Conservation (phyloP, 2,329 filamentous ascomycete species). For the Aschersonia sp. region DNA sequence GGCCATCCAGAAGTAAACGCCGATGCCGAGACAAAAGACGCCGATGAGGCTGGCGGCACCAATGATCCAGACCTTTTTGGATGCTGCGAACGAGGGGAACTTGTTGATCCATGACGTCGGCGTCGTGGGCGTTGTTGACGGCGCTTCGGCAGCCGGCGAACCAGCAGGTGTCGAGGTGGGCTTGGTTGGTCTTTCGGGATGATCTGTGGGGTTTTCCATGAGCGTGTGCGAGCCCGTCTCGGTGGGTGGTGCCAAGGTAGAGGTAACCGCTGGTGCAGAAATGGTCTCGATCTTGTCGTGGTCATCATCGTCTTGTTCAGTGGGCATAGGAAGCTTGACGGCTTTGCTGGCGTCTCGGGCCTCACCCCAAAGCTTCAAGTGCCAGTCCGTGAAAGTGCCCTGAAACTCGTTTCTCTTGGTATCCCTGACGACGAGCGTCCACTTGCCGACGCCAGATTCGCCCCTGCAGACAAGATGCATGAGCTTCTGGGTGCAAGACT, state of each 20-base stretch:
- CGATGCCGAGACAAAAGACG: conserved; percentile 67
- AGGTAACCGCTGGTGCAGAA: no score
- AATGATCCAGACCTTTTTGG: conserved; percentile 86
- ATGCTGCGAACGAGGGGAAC: conserved; percentile 82
- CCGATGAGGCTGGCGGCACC: conserved; percentile 73
- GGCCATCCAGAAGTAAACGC: conserved; percentile 68
- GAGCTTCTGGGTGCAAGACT: not conserved
- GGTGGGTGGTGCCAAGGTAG: conserved; percentile 18
- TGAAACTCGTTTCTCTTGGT: conserved; percentile 59
- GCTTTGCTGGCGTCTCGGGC: conserved; percentile 62
- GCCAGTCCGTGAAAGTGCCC: conserved; percentile 81
- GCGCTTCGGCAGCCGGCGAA: not conserved
- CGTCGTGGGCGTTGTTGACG: conserved; percentile 11
- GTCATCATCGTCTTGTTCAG: conserved; percentile 69
- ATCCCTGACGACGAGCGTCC: conserved; percentile 86
- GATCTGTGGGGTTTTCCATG: conserved; percentile 38
- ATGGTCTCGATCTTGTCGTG: conserved; percentile 43
- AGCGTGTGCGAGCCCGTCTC: conserved; percentile 25
- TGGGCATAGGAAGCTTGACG: conserved; percentile 64
- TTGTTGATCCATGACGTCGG: conserved; percentile 64
- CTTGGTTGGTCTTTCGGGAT: conserved; percentile 49
- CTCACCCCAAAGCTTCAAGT: conserved; percentile 88
- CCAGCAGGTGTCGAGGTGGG: conserved; percentile 7
- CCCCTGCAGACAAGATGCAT: conserved; percentile 44
- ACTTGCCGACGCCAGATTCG: conserved; percentile 72